phyloP scores from a whole-genome alignment of 2,329 filamentous ascomycete species.

The Cytospora schulzeri region DNA sequence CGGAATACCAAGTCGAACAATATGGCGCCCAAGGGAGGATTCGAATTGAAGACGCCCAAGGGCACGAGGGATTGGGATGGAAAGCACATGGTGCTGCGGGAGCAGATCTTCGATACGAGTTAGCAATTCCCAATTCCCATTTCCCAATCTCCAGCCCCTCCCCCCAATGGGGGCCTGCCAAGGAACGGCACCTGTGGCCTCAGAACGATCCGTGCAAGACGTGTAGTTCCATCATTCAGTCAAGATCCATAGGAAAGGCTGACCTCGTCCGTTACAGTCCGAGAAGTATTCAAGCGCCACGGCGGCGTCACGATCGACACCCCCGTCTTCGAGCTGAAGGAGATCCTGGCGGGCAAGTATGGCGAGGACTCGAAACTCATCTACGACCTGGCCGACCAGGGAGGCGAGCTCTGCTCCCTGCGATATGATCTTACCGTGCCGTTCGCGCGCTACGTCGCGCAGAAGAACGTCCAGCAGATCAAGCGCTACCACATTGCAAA shows the following conservation, averaged over 20 bases:
- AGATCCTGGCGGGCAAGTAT: slow-evolving; percentile 87
- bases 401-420: slow-evolving; percentile 79
- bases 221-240: background rate
- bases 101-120: slow-evolving; percentile 33
- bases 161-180: background rate
- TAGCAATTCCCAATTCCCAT: background rate
- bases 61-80: slow-evolving; percentile 35
- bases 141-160: background rate
- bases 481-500: slow-evolving; percentile 95
- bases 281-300: slow-evolving; percentile 80
- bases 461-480: slow-evolving; percentile 77
- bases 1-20: slow-evolving; percentile 2
- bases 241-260: background rate
- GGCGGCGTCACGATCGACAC: slow-evolving; percentile 80
- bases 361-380: slow-evolving; percentile 92
- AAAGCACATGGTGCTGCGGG: slow-evolving; percentile 32
- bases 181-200: background rate
- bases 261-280: slow-evolving; percentile 54
- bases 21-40: slow-evolving; percentile 26
- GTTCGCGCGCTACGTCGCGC: slow-evolving; percentile 92
- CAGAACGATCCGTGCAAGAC: background rate
- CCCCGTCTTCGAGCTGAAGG: slow-evolving; percentile 81
- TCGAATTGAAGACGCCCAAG: slow-evolving; percentile 34
- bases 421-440: slow-evolving; percentile 88
- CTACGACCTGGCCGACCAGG: slow-evolving; percentile 86